Base-by-base conservation (phyloP, 345 rosid genomes). In the Limnanthes douglasii region DNA sequence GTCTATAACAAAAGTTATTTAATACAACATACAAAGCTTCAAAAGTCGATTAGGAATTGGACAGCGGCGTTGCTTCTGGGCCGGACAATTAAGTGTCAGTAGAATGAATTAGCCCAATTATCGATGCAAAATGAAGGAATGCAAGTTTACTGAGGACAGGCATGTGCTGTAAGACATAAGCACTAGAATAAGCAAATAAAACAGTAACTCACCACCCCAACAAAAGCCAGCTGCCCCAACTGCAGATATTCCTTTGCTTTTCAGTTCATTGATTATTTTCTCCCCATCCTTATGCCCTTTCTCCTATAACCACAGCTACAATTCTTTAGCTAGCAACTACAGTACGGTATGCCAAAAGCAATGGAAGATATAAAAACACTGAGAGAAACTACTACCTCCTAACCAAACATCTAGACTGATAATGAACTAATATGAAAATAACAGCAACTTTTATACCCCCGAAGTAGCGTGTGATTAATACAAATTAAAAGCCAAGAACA, bases 251-350 rank as follows among this genome's bases (percentile, higher is more conserved):
- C 88, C 93, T 59, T 69, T 66, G 36, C 65, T 58, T 56, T 61
- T 82, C 30, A 86, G 54, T 25, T 69, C 77, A 31, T 75, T 66
- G 16, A 75, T 45, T 0, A 86, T 50, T 10, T 61, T 68, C 57
- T 75, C 78, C 10, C 79, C 65, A 10, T 86, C 88, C 38, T 82
- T 88, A 53, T 59, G 65, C 20, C 62, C 93, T 45, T 78, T 82
- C 31, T 73, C 79, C 97, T 86, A 46, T 20, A 40, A 38, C 27
- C 23, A 21, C 9, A 26, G 39, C n/a, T 8, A 21, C 34, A 1
- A 38, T 3, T 31, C 24, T 36, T 42, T 45, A 54, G 11, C 25
- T 19, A 23, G 15, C 14, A 3, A 26, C 8, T 11, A 7, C 30
- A 26, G 1, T 18, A 20, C 33, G 8, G 6, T n/a, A 53, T 11